Conservation (phyloP, 305 asterid genomes). For the Monarda citriodora region DNA sequence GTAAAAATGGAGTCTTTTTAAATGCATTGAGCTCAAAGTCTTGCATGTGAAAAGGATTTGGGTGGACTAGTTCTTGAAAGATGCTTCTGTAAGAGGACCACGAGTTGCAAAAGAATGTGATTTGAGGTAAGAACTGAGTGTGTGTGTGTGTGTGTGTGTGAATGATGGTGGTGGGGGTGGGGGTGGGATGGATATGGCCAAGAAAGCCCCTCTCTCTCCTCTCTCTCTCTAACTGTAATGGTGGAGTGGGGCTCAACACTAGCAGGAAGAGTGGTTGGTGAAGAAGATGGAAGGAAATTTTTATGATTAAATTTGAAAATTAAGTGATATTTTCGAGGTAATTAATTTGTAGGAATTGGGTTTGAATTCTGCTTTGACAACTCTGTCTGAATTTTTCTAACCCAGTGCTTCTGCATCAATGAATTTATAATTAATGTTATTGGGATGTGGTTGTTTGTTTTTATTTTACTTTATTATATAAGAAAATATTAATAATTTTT, state of each 20-base stretch:
- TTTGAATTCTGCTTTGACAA: conserved; percentile 45
- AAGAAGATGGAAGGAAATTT: conserved; percentile 22
- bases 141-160: neutral
- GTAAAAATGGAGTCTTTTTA: conserved; percentile 30
- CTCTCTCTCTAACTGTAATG: neutral
- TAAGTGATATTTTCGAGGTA: conserved; percentile 45
- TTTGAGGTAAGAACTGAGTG: conserved; percentile 1
- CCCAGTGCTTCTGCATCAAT: conserved; percentile 9
- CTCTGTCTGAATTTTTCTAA: neutral
- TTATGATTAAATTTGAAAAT: conserved; percentile 33
- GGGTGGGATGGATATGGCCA: conserved; percentile 2
- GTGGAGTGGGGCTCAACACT: neutral
- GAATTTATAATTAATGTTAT: conserved; percentile 13
- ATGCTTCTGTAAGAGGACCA: conserved; percentile 27
- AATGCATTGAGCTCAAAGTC: conserved; percentile 15
- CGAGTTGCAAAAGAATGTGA: conserved; percentile 32
- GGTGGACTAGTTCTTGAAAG: conserved; percentile 2
- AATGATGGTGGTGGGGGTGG: conserved; percentile 5
- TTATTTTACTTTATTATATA: conserved; percentile 3
- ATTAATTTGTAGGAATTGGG: conserved; percentile 23
- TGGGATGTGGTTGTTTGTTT: conserved; percentile 28
- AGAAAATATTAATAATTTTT: neutral
- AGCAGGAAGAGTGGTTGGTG: conserved; percentile 14
- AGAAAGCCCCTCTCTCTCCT: neutral
- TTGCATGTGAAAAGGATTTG: conserved; percentile 17